Percentiles rank a stretch among this genome's conserved stretches.
Evolutionary conservation across 805 yeast genomes (phyloP).

Genomic region (Metschnikowia koreensis): DNA sequence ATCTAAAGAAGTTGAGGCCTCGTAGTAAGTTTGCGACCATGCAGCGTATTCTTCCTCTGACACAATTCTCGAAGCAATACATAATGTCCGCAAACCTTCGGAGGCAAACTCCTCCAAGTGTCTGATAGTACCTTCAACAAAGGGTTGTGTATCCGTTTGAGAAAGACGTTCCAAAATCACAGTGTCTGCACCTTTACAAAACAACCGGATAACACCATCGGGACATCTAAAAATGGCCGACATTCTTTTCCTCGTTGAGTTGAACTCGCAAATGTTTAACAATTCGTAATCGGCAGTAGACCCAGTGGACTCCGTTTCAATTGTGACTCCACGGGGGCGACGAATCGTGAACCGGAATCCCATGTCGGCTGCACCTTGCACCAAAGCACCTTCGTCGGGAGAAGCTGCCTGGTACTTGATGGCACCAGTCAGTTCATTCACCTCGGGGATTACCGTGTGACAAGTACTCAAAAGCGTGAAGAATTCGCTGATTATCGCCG

Average conservation of each 20-base stretch:
- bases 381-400: constrained; percentile 98
- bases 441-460: constrained; percentile 96
- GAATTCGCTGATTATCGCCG: constrained; percentile 64
- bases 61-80: constrained; percentile 82
- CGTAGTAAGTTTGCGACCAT: constrained; percentile 68
- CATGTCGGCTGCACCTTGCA: constrained; percentile 88
- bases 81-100: constrained; percentile 91
- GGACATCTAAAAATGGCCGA: constrained; percentile 92
- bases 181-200: constrained; percentile 97
- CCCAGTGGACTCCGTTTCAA: constrained; percentile 51
- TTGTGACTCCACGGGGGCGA: constrained; percentile 76
- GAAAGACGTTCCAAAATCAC: constrained; percentile 86
- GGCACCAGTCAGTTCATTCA: constrained; percentile 50
- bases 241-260: constrained; percentile 97
- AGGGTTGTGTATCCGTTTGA: constrained; percentile 61
- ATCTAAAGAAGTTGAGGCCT: constrained; percentile 79
- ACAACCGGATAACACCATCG: constrained; percentile 83
- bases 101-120: constrained; percentile 96
- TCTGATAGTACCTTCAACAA: constrained; percentile 73
- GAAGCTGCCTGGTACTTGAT: constrained; percentile 98
- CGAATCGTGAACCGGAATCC: constrained; percentile 86
- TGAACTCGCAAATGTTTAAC: constrained; percentile 90
- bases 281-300: constrained; percentile 65
- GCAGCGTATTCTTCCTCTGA: constrained; percentile 70
- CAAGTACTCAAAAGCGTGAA: constrained; percentile 84